Base-by-base conservation (phyloP, 2,329 filamentous ascomycete genomes). In the Trichoderma arundinaceum region DNA sequence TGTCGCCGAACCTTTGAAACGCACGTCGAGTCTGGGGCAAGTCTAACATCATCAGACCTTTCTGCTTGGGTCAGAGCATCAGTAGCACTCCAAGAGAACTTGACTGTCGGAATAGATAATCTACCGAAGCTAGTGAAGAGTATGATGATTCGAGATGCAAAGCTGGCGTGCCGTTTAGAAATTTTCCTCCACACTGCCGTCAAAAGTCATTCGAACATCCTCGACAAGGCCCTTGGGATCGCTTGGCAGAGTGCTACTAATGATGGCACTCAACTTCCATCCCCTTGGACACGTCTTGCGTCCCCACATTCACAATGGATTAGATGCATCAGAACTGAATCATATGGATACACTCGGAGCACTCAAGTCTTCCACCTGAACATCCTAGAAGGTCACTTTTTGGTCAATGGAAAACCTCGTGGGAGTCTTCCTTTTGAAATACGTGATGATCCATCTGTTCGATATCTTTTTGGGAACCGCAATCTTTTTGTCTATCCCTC, bases 401-500 rank as follows among this genome's bases (percentile, higher is more conserved):
- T 81, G 0, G 72, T 83, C 0, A 75, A 82, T 59, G 68, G 72
- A 13, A 72, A 73, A 58, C 69, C 79, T 1, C 61, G 77, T 2
- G 70, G 78, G 0, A 84, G 82, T 12, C 78, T 90, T 0, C 88
- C 88, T 0, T 71, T 78, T 0, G 75, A 83, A 1, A 83, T 86
- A 49, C 80, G 79, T 17, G 71, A 83, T 77, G 81, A 62, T 0
- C 54, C 66, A 0, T 71, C 74, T 1, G 76, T 89, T 7, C 72
- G 75, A 6, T 77, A 81, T 3, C 77, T 91, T 0, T 89, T 91
- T 69, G 83, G 83, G 0, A 74, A 81, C 1, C 80, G 83, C 13
- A 77, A 78, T 32, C 78, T 89, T 0, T 78, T 81, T 0, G 84
- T 82, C 0, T 84, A 74, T 19, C 83, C 87, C 0, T 90, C 88